A percentile compares a stretch with the other conserved stretches of the same genome.
These are phyloP conservation scores for Iris macrosiphon DNA, from an alignment of 106 monocot species.

Conservation along the genomic window DNA sequence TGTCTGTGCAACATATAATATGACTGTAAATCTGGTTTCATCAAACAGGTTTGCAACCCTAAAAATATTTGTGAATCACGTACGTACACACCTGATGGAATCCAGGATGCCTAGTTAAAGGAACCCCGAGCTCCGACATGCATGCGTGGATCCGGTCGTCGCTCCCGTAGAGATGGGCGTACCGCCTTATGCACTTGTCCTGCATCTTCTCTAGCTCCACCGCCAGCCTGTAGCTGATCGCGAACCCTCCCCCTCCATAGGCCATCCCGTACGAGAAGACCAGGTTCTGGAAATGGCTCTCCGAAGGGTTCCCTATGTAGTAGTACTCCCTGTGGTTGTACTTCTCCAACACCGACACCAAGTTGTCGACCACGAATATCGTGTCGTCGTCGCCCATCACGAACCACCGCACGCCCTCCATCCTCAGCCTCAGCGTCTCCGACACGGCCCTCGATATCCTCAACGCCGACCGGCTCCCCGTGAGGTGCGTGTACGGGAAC, in stretches of 20 bases:
- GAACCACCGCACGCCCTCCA: slow-evolving; percentile 52
- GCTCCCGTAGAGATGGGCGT: slow-evolving; percentile 46
- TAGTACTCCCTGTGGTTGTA: slow-evolving; percentile 41
- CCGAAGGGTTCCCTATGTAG: slow-evolving; percentile 44
- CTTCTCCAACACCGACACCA: slow-evolving; percentile 20
- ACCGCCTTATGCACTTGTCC: slow-evolving; percentile 38
- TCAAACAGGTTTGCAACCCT: too few relatives aligned
- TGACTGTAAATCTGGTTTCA: too few relatives aligned
- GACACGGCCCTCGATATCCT: slow-evolving; percentile 78
- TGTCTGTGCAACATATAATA: too few relatives aligned
- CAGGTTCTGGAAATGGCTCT: slow-evolving; percentile 53
- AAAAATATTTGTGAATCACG: too few relatives aligned
- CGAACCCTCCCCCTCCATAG: slow-evolving; percentile 53
- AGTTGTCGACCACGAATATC: slow-evolving; percentile 47
- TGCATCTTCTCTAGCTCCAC: slow-evolving; percentile 25
- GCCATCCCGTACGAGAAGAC: slow-evolving; percentile 51
- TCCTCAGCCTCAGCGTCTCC: slow-evolving; percentile 52
- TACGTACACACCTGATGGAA: slow-evolving; percentile 51
- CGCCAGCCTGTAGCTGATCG: slow-evolving; percentile 38
- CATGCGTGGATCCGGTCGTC: slow-evolving; percentile 62
- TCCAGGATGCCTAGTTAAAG: slow-evolving; percentile 39
- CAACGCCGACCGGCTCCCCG: slow-evolving; percentile 78
- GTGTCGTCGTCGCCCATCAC: slow-evolving; percentile 95
- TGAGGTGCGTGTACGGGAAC: slow-evolving; percentile 65
- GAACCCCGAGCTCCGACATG: slow-evolving; percentile 60